Evolutionary conservation across 495 filamentous ascomycete species (phyloP).

Genomic region (Daldinia decipiens): DNA sequence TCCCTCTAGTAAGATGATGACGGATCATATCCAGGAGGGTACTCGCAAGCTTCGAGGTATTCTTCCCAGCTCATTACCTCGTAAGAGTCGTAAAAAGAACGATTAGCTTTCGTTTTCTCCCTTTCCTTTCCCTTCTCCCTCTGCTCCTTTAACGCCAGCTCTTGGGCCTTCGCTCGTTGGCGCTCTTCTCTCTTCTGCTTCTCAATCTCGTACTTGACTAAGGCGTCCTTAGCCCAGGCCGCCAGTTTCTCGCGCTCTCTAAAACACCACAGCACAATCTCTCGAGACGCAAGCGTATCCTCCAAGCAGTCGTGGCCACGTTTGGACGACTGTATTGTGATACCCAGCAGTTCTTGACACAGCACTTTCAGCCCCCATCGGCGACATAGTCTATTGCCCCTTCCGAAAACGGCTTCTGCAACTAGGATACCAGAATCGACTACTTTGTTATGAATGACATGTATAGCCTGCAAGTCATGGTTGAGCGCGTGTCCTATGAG

Average conservation of each 20-base stretch:
- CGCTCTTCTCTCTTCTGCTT: constrained; percentile 16
- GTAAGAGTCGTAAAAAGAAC: not conserved
- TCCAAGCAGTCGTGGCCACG: constrained; percentile 54
- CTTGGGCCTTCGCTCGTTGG: constrained; percentile 20
- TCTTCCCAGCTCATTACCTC: constrained; percentile 2
- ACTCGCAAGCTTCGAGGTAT: constrained; percentile 10
- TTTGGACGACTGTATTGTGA: constrained; percentile 47
- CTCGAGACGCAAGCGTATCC: constrained; percentile 53
- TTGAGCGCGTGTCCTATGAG: constrained; percentile 45
- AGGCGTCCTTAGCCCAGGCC: constrained; percentile 26
- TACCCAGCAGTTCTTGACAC: constrained; percentile 40
- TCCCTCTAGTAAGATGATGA: not conserved
- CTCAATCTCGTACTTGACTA: constrained; percentile 19
- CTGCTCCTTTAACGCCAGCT: constrained; percentile 26
- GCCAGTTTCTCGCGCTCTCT: constrained; percentile 22
- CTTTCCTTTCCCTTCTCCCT: constrained; percentile 7
- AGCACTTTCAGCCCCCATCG: constrained; percentile 49
- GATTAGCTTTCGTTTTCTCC: not conserved
- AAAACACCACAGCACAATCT: constrained; percentile 51
- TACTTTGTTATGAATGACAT: constrained; percentile 43
- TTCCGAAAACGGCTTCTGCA: constrained; percentile 40
- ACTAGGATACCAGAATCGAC: constrained; percentile 49
- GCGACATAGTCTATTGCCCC: constrained; percentile 13
- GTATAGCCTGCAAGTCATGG: constrained; percentile 44
- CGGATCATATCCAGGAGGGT: not conserved